phyloP scores from a whole-genome alignment of 495 filamentous ascomycete species.

The Aspergillus indologenus region DNA sequence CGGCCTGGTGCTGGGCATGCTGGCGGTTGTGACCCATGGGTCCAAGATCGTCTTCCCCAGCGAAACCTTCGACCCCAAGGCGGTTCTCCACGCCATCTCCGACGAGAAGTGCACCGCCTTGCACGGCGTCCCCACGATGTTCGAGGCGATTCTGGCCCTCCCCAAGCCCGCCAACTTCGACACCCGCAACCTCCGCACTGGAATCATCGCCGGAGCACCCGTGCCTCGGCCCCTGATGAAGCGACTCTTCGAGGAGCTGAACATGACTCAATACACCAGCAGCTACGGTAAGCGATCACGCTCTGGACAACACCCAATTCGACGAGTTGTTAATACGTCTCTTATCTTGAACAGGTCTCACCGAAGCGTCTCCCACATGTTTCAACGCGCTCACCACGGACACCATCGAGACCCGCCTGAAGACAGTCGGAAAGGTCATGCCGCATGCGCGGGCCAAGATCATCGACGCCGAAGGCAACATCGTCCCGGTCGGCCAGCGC shows the following conservation, averaged over 20 bases:
- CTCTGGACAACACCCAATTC: no score
- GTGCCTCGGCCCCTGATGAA: conserved; percentile 65
- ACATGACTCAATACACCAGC: conserved; percentile 66
- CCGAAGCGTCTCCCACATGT: conserved; percentile 66
- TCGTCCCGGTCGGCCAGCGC: conserved; percentile 55
- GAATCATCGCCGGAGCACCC: conserved; percentile 66
- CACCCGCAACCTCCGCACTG: conserved; percentile 54
- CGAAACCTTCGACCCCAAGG: conserved; percentile 59
- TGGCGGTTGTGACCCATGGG: conserved; percentile 64
- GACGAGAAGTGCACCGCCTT: conserved; percentile 65
- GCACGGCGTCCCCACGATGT: conserved; percentile 73
- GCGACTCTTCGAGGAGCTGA: conserved; percentile 54
- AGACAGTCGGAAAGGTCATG: conserved; percentile 64
- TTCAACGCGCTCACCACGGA: conserved; percentile 69
- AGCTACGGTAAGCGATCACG: conserved; percentile 50
- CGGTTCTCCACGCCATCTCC: conserved; percentile 56
- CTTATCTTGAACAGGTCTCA: conserved; percentile 44
- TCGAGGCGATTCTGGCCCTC: conserved; percentile 59
- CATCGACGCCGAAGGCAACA: conserved; percentile 54
- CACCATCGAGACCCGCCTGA: conserved; percentile 54
- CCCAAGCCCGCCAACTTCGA: conserved; percentile 47
- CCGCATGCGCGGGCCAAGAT: conserved; percentile 69
- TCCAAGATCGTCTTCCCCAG: conserved; percentile 64
- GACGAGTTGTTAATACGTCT: background rate
- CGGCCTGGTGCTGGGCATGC: conserved; percentile 66